phyloP scores from a whole-genome alignment of 169 alveolate species.

The Plasmodium gaboni region DNA sequence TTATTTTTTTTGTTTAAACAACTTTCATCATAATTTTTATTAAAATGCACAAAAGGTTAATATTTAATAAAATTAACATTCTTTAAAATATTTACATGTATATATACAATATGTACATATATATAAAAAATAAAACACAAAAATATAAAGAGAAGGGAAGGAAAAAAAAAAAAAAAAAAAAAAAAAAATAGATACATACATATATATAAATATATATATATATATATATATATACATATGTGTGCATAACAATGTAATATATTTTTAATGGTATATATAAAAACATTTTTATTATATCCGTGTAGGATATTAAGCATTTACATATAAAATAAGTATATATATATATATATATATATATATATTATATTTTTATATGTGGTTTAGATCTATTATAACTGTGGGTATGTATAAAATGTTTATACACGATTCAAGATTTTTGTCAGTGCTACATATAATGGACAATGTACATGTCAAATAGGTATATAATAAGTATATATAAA shows the following conservation, averaged over 20 bases:
- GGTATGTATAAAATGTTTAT: too few species aligned
- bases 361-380: too few species aligned
- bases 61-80: slow-evolving; percentile 6
- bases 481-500: too few species aligned
- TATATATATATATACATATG: background rate
- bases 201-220: slow-evolving; percentile 3
- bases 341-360: too few species aligned
- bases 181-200: background rate
- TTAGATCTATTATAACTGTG: too few species aligned
- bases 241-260: background rate
- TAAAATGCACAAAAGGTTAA: slow-evolving; percentile 13
- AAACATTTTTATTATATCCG: too few species aligned
- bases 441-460: too few species aligned
- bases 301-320: too few species aligned
- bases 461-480: too few species aligned
- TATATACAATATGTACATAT: background rate
- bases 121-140: background rate
- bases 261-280: too few species aligned
- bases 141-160: background rate
- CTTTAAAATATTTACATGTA: slow-evolving; percentile 9
- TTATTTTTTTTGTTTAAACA: slow-evolving; percentile 10
- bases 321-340: too few species aligned
- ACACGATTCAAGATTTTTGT: too few species aligned
- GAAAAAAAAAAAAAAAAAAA: background rate
- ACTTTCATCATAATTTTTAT: background rate